phyloP scores from a whole-genome alignment of 805 yeast species.

The Hanseniaspora meyeri region DNA sequence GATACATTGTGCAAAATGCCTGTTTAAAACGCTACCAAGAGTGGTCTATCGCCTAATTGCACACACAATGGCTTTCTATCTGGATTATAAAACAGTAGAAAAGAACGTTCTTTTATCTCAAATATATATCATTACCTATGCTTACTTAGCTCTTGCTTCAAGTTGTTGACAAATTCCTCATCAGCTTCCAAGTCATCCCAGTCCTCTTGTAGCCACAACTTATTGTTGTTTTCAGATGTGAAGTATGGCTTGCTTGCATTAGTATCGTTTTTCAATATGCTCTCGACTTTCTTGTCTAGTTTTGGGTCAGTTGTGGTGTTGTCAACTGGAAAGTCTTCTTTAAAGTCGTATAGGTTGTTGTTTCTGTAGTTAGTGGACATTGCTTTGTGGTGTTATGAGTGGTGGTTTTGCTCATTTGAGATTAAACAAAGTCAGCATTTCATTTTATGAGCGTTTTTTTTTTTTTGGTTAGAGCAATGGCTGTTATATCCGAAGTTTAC shows the following conservation, averaged over 20 bases:
- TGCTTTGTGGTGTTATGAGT: not conserved
- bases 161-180: conserved; percentile 68
- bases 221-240: conserved; percentile 11
- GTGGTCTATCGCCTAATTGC: not conserved
- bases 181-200: conserved; percentile 96
- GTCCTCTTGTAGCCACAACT: conserved; percentile 57
- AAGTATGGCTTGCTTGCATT: not conserved
- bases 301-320: not conserved
- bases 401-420: not conserved
- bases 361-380: not conserved
- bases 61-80: no score
- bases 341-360: conserved; percentile 10
- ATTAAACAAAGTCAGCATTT: not conserved
- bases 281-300: not conserved
- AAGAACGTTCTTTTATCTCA: not conserved
- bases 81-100: no score
- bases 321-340: conserved; percentile 7
- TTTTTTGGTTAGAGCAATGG: not conserved
- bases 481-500: no score
- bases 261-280: not conserved
- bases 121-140: not conserved
- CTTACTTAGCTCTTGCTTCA: conserved; percentile 39
- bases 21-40: not conserved
- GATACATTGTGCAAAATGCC: not conserved
- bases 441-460: not conserved